Conservation (phyloP, 2,329 filamentous ascomycete genomes). For the Stemphylium beticola region DNA sequence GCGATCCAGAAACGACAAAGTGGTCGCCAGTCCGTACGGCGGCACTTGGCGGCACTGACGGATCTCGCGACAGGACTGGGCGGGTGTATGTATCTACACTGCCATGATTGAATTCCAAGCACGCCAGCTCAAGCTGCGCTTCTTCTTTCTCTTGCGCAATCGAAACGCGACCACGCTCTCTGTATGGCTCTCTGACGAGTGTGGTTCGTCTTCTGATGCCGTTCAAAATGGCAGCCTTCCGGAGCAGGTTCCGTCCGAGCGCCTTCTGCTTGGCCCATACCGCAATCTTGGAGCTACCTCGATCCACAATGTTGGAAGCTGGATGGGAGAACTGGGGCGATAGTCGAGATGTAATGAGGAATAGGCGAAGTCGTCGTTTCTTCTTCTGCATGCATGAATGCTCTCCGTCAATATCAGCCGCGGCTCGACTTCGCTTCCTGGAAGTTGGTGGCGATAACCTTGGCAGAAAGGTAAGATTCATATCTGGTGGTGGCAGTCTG, state of each 20-base stretch:
- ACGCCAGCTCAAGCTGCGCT: conserved; percentile 40
- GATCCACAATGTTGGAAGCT: conserved; percentile 71
- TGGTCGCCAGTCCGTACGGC: conserved; percentile 21
- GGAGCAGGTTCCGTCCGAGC: conserved; percentile 60
- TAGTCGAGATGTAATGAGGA: conserved; percentile 71
- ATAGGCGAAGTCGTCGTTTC: conserved; percentile 69
- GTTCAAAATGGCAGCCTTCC: conserved; percentile 72
- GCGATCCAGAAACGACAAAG: conserved; percentile 24
- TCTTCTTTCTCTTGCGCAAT: conserved; percentile 42
- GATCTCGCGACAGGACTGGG: conserved; percentile 25
- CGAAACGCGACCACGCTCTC: conserved; percentile 23
- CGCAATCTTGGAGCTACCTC: conserved; percentile 59
- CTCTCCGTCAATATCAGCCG: conserved; percentile 64
- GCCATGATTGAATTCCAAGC: conserved; percentile 39
- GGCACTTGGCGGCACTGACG: conserved; percentile 21
- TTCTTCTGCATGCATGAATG: conserved; percentile 62
- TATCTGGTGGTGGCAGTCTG: conserved; percentile 30
- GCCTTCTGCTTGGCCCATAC: conserved; percentile 57
- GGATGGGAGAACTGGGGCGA: conserved; percentile 73
- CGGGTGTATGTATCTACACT: conserved; percentile 41
- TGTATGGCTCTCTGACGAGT: conserved; percentile 25
- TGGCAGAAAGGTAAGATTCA: conserved; percentile 46
- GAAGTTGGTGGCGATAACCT: conserved; percentile 25
- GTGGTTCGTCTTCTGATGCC: conserved; percentile 56
- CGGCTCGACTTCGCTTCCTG: conserved; percentile 59